Base-by-base conservation (phyloP, 2,329 filamentous ascomycete genomes). In the Verticillium nubilum region DNA sequence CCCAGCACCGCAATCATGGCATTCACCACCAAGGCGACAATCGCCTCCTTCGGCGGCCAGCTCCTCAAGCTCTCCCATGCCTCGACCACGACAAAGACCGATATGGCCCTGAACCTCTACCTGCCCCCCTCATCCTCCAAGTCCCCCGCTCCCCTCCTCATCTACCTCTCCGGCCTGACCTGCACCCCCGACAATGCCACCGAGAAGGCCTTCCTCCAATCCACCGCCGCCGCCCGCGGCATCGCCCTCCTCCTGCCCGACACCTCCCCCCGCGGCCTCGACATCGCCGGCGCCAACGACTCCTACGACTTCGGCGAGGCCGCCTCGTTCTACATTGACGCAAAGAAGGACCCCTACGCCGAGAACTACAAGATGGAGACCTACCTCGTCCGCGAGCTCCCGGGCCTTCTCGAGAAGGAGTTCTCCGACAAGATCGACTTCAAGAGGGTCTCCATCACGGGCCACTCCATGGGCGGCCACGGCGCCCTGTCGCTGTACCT, bases 391-490 rank as follows among this genome's bases (percentile, higher is more conserved):
- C 75, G 84, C 58, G 95, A 99, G 76, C 86, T 99, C n/a, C 94
- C 93, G 1, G 77, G 81, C 17, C 80, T 87, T 1, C 82, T 98
- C 26, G 96, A 93, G 74, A 74, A 75, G 29, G 81, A 84, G 27
- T 96, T 92, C 76, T 79, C 84, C 29, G 81, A 73, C 66, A 62
- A 86, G 70, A 79, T 99, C 29, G 94, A 98, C 73, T 69, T 74
- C 0, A 75, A 69, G 28, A 82, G 88, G 47, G 86, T 97, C 59
- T 89, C 88, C 74, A 95, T 99, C 69, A 91, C 91, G 47, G 95
- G 95, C 5, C 95, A 99, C 78, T 93, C 88, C 68, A 99, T 99
- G 95, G 95, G 95, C 66, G 95, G 95, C 0, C 95, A 99, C 75
- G 95, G 95, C 63, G 95, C 95, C 52, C 80, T 99, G 67, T 97